Conservation (phyloP, 73 alveolate genomes). For the Paramecium bursaria region DNA sequence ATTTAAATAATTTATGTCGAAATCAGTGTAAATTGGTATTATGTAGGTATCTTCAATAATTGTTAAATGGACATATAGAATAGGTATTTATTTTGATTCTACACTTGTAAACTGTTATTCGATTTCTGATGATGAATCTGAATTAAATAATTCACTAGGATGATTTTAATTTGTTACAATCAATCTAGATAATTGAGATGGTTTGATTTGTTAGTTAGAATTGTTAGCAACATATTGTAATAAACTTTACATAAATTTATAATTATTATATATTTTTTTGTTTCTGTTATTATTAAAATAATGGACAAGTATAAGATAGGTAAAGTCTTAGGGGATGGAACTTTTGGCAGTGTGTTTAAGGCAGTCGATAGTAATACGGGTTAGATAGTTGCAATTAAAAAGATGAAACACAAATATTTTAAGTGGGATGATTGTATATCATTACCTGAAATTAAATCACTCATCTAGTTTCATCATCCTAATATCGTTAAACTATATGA, state of each 20-base stretch:
- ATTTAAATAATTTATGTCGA: background rate
- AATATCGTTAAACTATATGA: slow-evolving; percentile 93
- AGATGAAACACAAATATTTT: slow-evolving; percentile 76
- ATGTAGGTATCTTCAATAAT: background rate
- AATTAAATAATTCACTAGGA: background rate
- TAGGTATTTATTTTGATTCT: too few species aligned
- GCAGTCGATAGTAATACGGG: slow-evolving; percentile 87
- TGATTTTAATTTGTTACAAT: background rate
- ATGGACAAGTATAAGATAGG: slow-evolving; percentile 72
- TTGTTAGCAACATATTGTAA: too few species aligned
- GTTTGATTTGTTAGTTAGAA: too few species aligned
- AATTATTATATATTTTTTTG: too few species aligned
- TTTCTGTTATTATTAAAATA: background rate
- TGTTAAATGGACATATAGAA: too few species aligned
- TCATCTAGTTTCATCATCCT: slow-evolving; percentile 91
- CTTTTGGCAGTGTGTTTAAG: slow-evolving; percentile 87
- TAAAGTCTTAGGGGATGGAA: slow-evolving; percentile 80
- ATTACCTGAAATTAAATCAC: slow-evolving; percentile 90
- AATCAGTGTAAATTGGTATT: background rate
- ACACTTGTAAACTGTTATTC: background rate
- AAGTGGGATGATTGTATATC: slow-evolving; percentile 94
- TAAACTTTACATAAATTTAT: too few species aligned
- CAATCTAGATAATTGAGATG: too few species aligned
- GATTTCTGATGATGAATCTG: background rate
- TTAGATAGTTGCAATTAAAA: slow-evolving; percentile 82